A percentile compares a stretch with the other conserved stretches of the same genome.
Conservation (phyloP, 2,329 filamentous ascomycete species). For the Aureobasidium sp. region DNA sequence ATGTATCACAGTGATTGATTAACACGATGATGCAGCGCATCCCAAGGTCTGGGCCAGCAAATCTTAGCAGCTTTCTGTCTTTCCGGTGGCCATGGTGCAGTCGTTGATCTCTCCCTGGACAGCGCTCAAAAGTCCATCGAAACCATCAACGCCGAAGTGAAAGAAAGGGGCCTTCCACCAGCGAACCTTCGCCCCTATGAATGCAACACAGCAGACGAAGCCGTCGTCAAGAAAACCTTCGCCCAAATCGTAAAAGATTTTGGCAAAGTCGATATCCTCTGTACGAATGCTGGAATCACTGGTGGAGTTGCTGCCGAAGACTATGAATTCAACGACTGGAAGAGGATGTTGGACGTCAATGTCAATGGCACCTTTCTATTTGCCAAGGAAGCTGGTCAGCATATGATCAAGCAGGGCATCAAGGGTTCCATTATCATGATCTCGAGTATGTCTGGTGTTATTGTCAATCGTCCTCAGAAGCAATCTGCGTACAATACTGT, state of each 20-base stretch:
- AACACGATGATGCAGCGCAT: slow-evolving; percentile 17
- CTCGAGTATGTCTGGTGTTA: slow-evolving; percentile 81
- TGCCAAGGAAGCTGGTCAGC: slow-evolving; percentile 71
- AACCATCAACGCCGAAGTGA: slow-evolving; percentile 27
- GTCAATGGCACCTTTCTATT: slow-evolving; percentile 86
- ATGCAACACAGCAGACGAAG: slow-evolving; percentile 35
- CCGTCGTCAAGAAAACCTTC: slow-evolving; percentile 32
- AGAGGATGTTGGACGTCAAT: slow-evolving; percentile 84
- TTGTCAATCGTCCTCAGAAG: slow-evolving; percentile 88
- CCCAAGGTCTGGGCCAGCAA: slow-evolving; percentile 28
- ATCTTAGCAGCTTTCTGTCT: slow-evolving; percentile 28
- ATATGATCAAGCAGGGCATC: slow-evolving; percentile 71
- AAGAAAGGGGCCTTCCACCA: slow-evolving; percentile 19
- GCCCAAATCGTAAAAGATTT: slow-evolving; percentile 29
- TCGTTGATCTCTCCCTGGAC: slow-evolving; percentile 27
- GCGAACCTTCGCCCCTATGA: slow-evolving; percentile 33
- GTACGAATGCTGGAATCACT: slow-evolving; percentile 36
- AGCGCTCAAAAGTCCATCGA: slow-evolving; percentile 25
- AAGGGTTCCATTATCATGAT: slow-evolving; percentile 77
- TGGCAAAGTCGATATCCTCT: slow-evolving; percentile 34
- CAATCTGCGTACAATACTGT: slow-evolving; percentile 60
- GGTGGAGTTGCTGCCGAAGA: slow-evolving; percentile 31
- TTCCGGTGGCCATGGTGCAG: slow-evolving; percentile 28
- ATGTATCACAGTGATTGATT: neutral
- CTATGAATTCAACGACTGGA: slow-evolving; percentile 44